Evolutionary conservation across 1,284 basidiomycete genomes (phyloP), one percentile per base, ranked within the genome.

Genomic region (Malassezia caprae): DNA sequence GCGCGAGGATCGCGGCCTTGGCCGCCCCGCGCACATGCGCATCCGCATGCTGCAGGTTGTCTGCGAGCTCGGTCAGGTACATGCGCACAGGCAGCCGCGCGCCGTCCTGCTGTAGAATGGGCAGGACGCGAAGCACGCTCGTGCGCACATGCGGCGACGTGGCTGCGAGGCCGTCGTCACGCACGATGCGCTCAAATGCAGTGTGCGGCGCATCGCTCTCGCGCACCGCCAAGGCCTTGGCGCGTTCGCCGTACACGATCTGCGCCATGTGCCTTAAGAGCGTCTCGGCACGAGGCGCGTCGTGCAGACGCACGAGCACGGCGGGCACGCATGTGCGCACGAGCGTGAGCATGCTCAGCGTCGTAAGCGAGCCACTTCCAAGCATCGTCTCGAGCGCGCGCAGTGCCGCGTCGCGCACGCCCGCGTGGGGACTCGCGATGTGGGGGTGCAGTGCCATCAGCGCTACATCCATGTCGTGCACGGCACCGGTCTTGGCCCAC

Each of bases 1-100:
- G 80, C 58, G 85, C 82, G 13, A 94, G 81, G 44, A 90, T 81
- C 0, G 88, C 85, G 65, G 82, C 79, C 48, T 84, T 81, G 1
- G 93, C 86, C 67, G 84, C 85, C 55, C 90, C 86, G 34, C 94
- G 84, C 45, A 98, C 93, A 61, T 82, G 82, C 4, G 85, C 82
- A 71, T 99, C 93, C 1, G 84, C 83, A 75, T 98, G 91, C 76
- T 94, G 87, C 21, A 98, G 80, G 39, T 84, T 78, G 51, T 84
- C 86, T 15, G 96, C 87, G 41, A 98, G 82, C 21, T 80, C 76
- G 0, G 86, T 77, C 27, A 94, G 80, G 75, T 88, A 93, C 1
- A 87, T 82, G 48, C 86, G 82, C 43, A 98, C 80, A 12, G 89
- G 88, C 61, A 94, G 86, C 45, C 60, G 64, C 47, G 61, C 56